Base-by-base conservation (phyloP, 2,329 filamentous ascomycete genomes). In the Colletotrichum viniferum region DNA sequence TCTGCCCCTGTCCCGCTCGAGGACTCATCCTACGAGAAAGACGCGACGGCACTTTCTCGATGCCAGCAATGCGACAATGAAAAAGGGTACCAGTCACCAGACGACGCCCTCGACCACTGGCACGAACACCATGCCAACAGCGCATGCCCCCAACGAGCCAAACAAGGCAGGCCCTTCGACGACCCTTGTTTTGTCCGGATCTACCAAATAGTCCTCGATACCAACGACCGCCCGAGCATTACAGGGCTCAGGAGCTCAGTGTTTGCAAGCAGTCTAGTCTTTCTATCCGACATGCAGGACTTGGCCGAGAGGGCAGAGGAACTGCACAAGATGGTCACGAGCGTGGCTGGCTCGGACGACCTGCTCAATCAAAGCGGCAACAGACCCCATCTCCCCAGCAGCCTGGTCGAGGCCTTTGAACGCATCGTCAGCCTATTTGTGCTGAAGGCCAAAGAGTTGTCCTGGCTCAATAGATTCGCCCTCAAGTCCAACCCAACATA, bases 401-500 rank as follows among this genome's bases (percentile, higher is more conserved):
- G 70, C 10, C 66, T 79, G 4, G 77, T 79, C 18, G 38, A 76
- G 18, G 78, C 77, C 14, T 79, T 78, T 30, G 73, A 77, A 65
- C 56, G 73, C 38, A 52, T 79, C 9, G 16, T 79, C 14, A 32
- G 65, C 60, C 28, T 74, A 24, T 75, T 71, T 38, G 55, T 78
- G 5, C 48, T 75, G 24, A 65, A 65, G 28, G 67, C 76, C 9
- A 71, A 75, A n/a, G 38, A 38, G 21, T 68, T 78, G 3, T 78
- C 74, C 1, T 69, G 68, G 68, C 64, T 71, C 60, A 71, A 71
- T 60, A 65, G 60, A 24, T 36, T 71, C 14, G 30, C 60, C 4
- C 12, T 24, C 60, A 55, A n/a, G 12, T 12, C 24, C 6, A 21
- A 28, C 14, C 48, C 60, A 13, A 10, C 30, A 9, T 38, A 38